A percentile compares a stretch with the other conserved stretches of the same genome.
These are phyloP conservation scores for Russula sp. DNA, from an alignment of 768 basidiomycete species.

Conservation along the genomic window DNA sequence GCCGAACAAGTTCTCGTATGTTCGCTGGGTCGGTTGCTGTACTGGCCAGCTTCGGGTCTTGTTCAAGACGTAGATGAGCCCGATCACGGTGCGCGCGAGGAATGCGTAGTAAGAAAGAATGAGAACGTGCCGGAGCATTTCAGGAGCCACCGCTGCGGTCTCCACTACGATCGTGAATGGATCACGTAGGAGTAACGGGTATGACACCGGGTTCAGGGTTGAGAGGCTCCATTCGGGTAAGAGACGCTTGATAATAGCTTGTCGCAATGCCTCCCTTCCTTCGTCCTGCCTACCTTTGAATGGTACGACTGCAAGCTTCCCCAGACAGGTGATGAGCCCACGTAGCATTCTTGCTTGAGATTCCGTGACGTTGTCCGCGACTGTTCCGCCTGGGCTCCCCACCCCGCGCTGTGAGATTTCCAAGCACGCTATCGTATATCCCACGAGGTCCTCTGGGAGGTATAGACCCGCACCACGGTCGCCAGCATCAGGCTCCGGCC, in stretches of 20 bases:
- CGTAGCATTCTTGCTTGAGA: conserved; percentile 74
- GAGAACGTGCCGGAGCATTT: conserved; percentile 86
- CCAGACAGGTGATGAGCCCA: conserved; percentile 68
- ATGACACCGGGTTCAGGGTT: conserved; percentile 76
- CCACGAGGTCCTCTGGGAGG: conserved; percentile 86
- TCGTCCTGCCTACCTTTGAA: conserved; percentile 71
- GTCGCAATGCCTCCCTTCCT: conserved; percentile 71
- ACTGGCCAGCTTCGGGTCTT: conserved; percentile 53
- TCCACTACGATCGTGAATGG: conserved; percentile 89
- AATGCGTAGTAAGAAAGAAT: conserved; percentile 87
- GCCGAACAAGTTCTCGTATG: conserved; percentile 73
- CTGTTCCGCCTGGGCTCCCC: conserved; percentile 45
- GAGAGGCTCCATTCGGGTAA: conserved; percentile 90
- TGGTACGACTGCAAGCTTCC: conserved; percentile 60
- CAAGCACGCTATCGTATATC: conserved; percentile 79
- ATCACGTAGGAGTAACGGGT: conserved; percentile 83
- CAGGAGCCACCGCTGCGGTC: conserved; percentile 84
- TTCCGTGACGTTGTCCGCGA: conserved; percentile 78
- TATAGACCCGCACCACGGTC: conserved; percentile 86
- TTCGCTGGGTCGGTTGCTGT: conserved; percentile 48
- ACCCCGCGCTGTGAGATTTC: conserved; percentile 79
- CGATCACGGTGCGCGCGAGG: conserved; percentile 81
- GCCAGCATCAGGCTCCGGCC: conserved; percentile 63
- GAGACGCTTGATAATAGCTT: conserved; percentile 84
- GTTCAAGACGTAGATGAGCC: conserved; percentile 77